Evolutionary conservation across 2,329 filamentous ascomycete species (phyloP), one percentile per base, ranked within the genome.

Genomic region (Pseudogymnoascus sp.): DNA sequence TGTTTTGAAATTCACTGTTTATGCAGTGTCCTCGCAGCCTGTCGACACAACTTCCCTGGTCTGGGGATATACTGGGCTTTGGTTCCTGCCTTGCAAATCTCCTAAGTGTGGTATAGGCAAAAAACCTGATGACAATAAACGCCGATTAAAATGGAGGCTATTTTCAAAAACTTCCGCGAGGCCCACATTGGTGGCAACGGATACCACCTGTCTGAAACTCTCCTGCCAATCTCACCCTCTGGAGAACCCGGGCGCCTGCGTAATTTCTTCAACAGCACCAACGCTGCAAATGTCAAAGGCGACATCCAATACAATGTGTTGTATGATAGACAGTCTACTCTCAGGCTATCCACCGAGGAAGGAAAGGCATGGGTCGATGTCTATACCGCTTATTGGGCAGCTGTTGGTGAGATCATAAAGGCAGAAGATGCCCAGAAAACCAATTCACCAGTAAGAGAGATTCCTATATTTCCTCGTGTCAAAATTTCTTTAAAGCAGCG

Each of bases 321-420:
- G 65, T 85, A 87, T 68, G 85, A 81, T 81, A 63, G 77, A 79
- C 26, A 80, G 78, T 62, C 62, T 10, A 61, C 67, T 6, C 65
- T 71, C 61, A 70, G 67, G 24, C 61, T 72, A n/a, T 50, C 68
- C 6, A 26, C 47, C 42, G 82, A 86, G 42, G 91, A 96, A 76
- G 79, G 85, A 24, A 83, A 82, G 64, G 88, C 87, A n/a, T 99
- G 95, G 95, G 80, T 88, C 0, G 93, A 96, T 40, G 86, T 97
- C 31, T 96, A 93, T 72, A 79, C 82, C 37, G 81, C 85, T 19
- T 96, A 93, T 72, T 97, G 93, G 91, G 91, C 89, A 70, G 90
- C 90, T 24, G 77, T 89, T 40, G 87, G 86, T 33, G 87, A 90
- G 69, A 82, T 97, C 29, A 76, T 95, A 61, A 82, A 82, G 13